Conservation (phyloP, 2,329 filamentous ascomycete genomes). For the Sordariomycetes sp. region DNA sequence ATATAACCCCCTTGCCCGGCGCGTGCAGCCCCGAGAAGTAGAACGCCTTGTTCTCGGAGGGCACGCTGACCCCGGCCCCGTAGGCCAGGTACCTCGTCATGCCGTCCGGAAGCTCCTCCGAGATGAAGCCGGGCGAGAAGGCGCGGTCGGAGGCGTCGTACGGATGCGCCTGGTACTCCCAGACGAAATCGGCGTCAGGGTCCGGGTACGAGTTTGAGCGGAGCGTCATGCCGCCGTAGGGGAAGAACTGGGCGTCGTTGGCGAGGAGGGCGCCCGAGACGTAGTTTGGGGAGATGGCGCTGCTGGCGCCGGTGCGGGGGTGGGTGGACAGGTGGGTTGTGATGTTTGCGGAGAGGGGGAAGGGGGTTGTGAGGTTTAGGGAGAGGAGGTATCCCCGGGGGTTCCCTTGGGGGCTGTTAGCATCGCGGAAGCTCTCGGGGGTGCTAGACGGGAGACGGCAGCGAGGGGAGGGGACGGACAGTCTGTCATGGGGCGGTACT, state of each 20-base stretch:
- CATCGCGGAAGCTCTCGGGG: too few relatives aligned
- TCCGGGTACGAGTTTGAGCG: conserved; percentile 18
- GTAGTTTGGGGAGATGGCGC: conserved; percentile 41
- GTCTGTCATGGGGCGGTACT: conserved; percentile 13
- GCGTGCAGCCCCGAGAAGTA: conserved; percentile 55
- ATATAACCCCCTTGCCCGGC: conserved; percentile 33
- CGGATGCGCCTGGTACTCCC: conserved; percentile 36
- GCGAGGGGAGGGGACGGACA: conserved; percentile 21
- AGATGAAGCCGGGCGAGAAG: conserved; percentile 29
- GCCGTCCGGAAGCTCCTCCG: conserved; percentile 22
- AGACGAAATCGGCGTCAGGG: conserved; percentile 27
- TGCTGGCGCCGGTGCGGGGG: conserved; percentile 33
- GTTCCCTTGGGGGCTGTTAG: conserved; percentile 27
- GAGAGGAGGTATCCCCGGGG: conserved; percentile 36
- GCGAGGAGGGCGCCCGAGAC: conserved; percentile 50
- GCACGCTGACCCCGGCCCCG: conserved; percentile 49
- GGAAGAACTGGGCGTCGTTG: conserved; percentile 48
- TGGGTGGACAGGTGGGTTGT: conserved; percentile 33
- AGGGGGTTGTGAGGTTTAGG: conserved; percentile 44
- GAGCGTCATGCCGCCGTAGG: conserved; percentile 45
- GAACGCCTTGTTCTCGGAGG: conserved; percentile 58
- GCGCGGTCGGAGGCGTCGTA: not conserved
- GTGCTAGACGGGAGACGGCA: too few relatives aligned
- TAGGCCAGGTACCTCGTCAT: conserved; percentile 51
- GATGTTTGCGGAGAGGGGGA: conserved; percentile 36